Percentiles rank a stretch among this genome's conserved stretches.
Conservation (phyloP, 2,329 filamentous ascomycete genomes). For the Pseudogymnoascus sp. region DNA sequence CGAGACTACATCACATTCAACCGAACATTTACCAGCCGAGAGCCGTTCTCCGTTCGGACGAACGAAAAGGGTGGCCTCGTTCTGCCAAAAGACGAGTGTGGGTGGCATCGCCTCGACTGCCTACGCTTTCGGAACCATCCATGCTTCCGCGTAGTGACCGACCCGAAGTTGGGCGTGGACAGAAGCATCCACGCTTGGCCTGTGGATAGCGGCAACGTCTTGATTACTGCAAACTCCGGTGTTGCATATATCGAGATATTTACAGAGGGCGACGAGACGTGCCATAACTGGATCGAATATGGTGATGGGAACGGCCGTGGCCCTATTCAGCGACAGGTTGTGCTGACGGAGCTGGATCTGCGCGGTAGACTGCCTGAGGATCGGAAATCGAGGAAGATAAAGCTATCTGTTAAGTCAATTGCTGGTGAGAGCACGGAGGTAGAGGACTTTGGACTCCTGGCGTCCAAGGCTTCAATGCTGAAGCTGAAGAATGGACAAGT, state of each 20-base stretch:
- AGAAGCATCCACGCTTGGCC: slow-evolving; percentile 80
- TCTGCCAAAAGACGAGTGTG: slow-evolving; percentile 72
- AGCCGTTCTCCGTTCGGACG: slow-evolving; percentile 81
- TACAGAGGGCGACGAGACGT: slow-evolving; percentile 70
- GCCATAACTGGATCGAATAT: slow-evolving; percentile 76
- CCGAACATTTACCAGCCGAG: slow-evolving; percentile 71
- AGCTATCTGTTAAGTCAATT: slow-evolving; percentile 67
- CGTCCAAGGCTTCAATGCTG: slow-evolving; percentile 62
- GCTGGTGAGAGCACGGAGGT: slow-evolving; percentile 68
- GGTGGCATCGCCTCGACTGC: slow-evolving; percentile 83
- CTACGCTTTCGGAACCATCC: slow-evolving; percentile 86
- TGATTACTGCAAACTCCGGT: slow-evolving; percentile 72
- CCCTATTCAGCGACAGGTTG: slow-evolving; percentile 61
- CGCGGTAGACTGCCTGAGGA: slow-evolving; percentile 63
- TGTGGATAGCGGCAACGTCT: slow-evolving; percentile 66
- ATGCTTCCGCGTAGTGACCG: slow-evolving; percentile 77
- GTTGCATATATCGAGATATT: slow-evolving; percentile 81
- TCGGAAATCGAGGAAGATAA: slow-evolving; percentile 63
- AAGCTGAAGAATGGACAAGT: slow-evolving; percentile 68
- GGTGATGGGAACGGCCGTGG: slow-evolving; percentile 51
- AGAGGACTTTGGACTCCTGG: slow-evolving; percentile 64
- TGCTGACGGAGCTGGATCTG: slow-evolving; percentile 67
- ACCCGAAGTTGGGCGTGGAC: slow-evolving; percentile 57
- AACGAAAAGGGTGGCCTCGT: slow-evolving; percentile 74
- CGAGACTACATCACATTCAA: slow-evolving; percentile 80